Evolutionary conservation across 2,329 filamentous ascomycete genomes (phyloP).

Genomic region (Ophiostoma fasciatum): DNA sequence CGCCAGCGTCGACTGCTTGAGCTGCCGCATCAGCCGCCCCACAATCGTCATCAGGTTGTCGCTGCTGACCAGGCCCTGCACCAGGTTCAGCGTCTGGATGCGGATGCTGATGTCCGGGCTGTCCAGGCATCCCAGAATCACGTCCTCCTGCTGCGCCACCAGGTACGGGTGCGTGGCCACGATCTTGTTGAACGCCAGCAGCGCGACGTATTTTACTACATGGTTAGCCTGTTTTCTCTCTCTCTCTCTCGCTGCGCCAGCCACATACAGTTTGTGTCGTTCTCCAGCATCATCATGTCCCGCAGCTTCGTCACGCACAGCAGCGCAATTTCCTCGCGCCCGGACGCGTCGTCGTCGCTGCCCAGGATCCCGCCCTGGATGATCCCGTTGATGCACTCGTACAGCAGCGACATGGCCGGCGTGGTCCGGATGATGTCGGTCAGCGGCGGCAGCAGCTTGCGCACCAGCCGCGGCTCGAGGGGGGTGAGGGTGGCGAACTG

Average conservation of each 20-base stretch:
- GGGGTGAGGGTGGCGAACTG: constrained; percentile 92
- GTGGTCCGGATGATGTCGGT: constrained; percentile 91
- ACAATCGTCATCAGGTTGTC: constrained; percentile 78
- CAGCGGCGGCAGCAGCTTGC: constrained; percentile 79
- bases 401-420: constrained; percentile 91
- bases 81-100: constrained; percentile 79
- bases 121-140: constrained; percentile 92
- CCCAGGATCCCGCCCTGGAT: constrained; percentile 92
- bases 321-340: constrained; percentile 80
- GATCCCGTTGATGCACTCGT: constrained; percentile 97
- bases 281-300: constrained; percentile 86
- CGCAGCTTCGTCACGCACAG: constrained; percentile 86
- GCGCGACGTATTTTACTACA: constrained; percentile 90
- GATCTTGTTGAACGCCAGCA: constrained; percentile 92
- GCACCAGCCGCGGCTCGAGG: constrained; percentile 76
- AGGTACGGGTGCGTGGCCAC: constrained; percentile 76
- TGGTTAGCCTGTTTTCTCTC: too few relatives aligned
- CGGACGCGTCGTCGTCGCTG: constrained; percentile 56
- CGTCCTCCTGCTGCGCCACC: constrained; percentile 85
- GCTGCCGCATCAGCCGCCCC: constrained; percentile 72
- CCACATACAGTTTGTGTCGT: constrained; percentile 73
- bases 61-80: constrained; percentile 81
- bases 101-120: constrained; percentile 93
- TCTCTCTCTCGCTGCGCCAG: not conserved
- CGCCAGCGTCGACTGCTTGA: constrained; percentile 49